These are phyloP conservation scores for Penicillium thymicola DNA, from an alignment of 2,329 filamentous ascomycete species.

Conservation along the genomic window DNA sequence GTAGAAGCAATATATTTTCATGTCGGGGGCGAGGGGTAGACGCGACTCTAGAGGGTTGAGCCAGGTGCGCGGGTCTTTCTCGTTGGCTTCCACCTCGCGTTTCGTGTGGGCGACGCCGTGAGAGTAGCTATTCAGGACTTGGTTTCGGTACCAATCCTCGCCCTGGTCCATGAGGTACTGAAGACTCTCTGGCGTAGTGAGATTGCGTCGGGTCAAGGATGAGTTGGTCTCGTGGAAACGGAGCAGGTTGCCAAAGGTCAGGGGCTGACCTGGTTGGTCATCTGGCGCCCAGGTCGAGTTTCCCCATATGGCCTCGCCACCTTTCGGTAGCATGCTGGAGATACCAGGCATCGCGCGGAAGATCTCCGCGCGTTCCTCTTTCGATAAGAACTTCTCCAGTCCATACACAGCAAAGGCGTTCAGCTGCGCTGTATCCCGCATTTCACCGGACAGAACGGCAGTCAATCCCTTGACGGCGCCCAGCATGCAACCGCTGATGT, in stretches of 20 bases:
- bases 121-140: constrained; percentile 74
- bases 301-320: constrained; percentile 93
- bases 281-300: constrained; percentile 84
- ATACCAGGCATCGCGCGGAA: constrained; percentile 97
- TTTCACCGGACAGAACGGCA: constrained; percentile 89
- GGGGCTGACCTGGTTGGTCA: constrained; percentile 68
- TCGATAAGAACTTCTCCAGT: constrained; percentile 89
- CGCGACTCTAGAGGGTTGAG: constrained; percentile 92
- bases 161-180: constrained; percentile 73
- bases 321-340: constrained; percentile 93
- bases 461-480: constrained; percentile 88
- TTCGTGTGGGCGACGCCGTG: constrained; percentile 79
- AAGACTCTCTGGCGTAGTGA: constrained; percentile 76
- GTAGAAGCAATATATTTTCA: constrained; percentile 98
- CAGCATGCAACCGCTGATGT: constrained; percentile 96
- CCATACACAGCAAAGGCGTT: constrained; percentile 97
- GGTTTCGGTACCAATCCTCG: constrained; percentile 79
- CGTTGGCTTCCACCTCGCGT: constrained; percentile 77
- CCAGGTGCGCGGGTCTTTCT: constrained; percentile 78
- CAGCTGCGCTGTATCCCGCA: constrained; percentile 96
- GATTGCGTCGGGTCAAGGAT: constrained; percentile 62
- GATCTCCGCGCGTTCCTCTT: constrained; percentile 85
- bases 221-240: constrained; percentile 73
- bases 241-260: constrained; percentile 75
- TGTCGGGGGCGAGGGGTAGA: constrained; percentile 76